Evolutionary conservation across 2,329 filamentous ascomycete genomes (phyloP).

Genomic region (Graphium sp.): DNA sequence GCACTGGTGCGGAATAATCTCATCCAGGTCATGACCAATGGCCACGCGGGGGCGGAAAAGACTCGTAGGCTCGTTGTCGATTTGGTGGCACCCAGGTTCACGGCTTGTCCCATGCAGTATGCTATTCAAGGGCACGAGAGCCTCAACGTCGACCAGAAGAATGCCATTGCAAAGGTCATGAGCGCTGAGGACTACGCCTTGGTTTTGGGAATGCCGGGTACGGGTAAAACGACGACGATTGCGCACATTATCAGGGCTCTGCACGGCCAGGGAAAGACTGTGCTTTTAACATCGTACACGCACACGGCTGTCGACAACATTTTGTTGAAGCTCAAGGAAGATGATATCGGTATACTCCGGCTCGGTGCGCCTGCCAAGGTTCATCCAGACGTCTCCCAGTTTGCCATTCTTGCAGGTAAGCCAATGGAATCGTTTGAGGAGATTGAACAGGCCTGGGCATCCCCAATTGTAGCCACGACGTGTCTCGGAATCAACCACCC

Average conservation of each 20-base stretch:
- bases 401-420: constrained; percentile 61
- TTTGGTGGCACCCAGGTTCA: constrained; percentile 57
- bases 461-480: constrained; percentile 83
- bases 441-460: constrained; percentile 66
- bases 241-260: constrained; percentile 90
- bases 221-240: constrained; percentile 95
- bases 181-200: constrained; percentile 87
- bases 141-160: constrained; percentile 76
- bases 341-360: constrained; percentile 65
- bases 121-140: constrained; percentile 28
- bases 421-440: constrained; percentile 67
- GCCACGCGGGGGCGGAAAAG: constrained; percentile 50
- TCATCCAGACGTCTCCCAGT: constrained; percentile 72
- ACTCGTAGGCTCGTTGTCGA: constrained; percentile 72
- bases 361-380: constrained; percentile 75
- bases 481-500: constrained; percentile 84
- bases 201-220: constrained; percentile 97
- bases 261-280: constrained; percentile 77
- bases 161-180: constrained; percentile 89
- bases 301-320: constrained; percentile 98
- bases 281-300: constrained; percentile 87
- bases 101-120: constrained; percentile 44
- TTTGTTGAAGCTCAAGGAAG: constrained; percentile 70
- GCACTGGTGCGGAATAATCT: constrained; percentile 87
- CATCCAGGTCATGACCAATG: constrained; percentile 77